phyloP scores from a whole-genome alignment of 2,329 filamentous ascomycete species.

The Endothia cerciana region DNA sequence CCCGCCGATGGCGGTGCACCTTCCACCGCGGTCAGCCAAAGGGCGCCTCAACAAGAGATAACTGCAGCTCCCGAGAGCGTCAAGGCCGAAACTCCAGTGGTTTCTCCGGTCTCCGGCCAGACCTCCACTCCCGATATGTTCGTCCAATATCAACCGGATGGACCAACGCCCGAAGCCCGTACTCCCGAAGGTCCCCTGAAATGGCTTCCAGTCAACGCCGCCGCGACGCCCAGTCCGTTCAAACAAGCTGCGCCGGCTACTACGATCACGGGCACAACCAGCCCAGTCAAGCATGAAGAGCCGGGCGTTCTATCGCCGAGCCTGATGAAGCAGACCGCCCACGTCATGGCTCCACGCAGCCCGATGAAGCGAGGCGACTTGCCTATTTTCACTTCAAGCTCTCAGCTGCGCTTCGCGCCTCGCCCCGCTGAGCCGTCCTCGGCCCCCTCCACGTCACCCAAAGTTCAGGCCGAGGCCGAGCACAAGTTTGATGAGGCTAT shows the following conservation, averaged over 20 bases:
- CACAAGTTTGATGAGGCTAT: conserved; percentile 32
- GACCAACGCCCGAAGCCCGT: conserved; percentile 46
- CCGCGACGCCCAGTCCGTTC: conserved; percentile 36
- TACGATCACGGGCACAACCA: background rate
- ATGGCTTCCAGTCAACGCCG: conserved; percentile 56
- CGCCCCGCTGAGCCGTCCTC: conserved; percentile 15
- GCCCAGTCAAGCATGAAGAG: conserved; percentile 11
- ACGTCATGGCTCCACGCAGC: conserved; percentile 39
- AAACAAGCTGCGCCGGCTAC: conserved; percentile 2
- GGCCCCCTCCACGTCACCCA: conserved; percentile 6
- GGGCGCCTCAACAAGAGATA: conserved; percentile 6
- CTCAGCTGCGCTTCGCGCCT: conserved; percentile 53
- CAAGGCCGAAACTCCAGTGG: conserved; percentile 8
- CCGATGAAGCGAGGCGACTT: conserved; percentile 44
- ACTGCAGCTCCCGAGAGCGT: background rate
- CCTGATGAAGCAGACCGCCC: conserved; percentile 18
- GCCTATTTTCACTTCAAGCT: conserved; percentile 46
- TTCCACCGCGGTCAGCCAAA: conserved; percentile 6
- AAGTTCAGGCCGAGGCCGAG: conserved; percentile 24
- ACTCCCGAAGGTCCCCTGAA: conserved; percentile 47
- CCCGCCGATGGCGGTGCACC: conserved; percentile 27
- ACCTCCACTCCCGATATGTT: conserved; percentile 46
- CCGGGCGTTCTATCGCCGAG: conserved; percentile 16
- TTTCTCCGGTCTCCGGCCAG: conserved; percentile 19
- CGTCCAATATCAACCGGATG: conserved; percentile 60